Percentiles rank a stretch among this genome's conserved stretches.
Evolutionary conservation across 2,329 filamentous ascomycete genomes (phyloP).

Genomic region (Calonectria crousiana): DNA sequence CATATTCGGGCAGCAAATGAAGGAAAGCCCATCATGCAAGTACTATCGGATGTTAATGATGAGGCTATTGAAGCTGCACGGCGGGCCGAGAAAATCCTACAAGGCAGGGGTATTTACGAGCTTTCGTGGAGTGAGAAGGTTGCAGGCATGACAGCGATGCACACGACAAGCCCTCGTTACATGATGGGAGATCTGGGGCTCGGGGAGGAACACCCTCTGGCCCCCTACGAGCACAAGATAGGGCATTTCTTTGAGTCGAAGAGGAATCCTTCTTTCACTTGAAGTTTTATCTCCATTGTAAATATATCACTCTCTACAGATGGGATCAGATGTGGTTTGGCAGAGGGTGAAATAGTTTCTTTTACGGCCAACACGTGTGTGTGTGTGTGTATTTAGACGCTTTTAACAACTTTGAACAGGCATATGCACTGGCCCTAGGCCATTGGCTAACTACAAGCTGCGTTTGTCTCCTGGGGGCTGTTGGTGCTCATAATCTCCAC

Average conservation of each 20-base stretch:
- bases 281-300: not conserved
- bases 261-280: not conserved
- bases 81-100: slow-evolving; percentile 12
- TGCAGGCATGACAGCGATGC: slow-evolving; percentile 14
- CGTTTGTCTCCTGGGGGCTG: not conserved
- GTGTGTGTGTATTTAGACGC: too few relatives aligned
- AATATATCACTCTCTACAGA: too few relatives aligned
- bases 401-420: too few relatives aligned
- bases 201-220: slow-evolving; percentile 10
- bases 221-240: slow-evolving; percentile 16
- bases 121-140: slow-evolving; percentile 11
- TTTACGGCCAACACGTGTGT: too few relatives aligned
- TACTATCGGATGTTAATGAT: slow-evolving; percentile 3
- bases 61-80: slow-evolving; percentile 8
- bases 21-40: slow-evolving; percentile 5
- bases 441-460: too few relatives aligned
- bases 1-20: slow-evolving; percentile 1
- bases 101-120: slow-evolving; percentile 12
- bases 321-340: too few relatives aligned
- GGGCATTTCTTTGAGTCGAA: slow-evolving; percentile 13
- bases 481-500: too few relatives aligned
- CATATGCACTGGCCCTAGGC: too few relatives aligned
- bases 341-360: too few relatives aligned
- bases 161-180: slow-evolving; percentile 21
- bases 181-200: slow-evolving; percentile 13